Evolutionary conservation across 1,284 basidiomycete genomes (phyloP), one percentile per base, ranked within the genome.

Genomic region (Neonothopanus nambi): DNA sequence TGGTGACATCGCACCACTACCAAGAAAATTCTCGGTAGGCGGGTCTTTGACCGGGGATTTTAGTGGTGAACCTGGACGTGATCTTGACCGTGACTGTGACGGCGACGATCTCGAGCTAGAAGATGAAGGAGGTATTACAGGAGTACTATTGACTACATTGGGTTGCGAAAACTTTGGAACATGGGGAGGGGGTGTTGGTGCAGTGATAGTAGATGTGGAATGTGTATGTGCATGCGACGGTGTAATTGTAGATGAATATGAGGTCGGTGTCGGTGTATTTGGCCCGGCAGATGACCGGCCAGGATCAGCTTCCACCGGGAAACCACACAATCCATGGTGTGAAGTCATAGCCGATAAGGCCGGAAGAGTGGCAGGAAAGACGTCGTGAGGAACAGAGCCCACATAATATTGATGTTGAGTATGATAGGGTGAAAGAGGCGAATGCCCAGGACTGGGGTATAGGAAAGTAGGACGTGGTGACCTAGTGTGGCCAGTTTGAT

Each of bases 261-360:
- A 63, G 13, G 65, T 67, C 24, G 74, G 74, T 3, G 73, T 76
- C 1, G 73, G 74, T n/a, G 74, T 75, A 43, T 71, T 69, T 5
- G 70, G 71, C 18, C 72, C 71, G 23, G 60, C 59, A 21, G 61
- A 65, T n/a, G 66, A 62, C 39, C 59, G 59, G 48, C 61, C 67
- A 21, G 48, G 26, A 17, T n/a, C n/a, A 28, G 44, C 44, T 6
- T 33, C 51, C 50, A 63, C 57, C 30, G 54, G 42, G n/a, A 59
- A 56, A 15, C 61, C 58, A 15, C 52, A 56, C 24, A 61, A 55
- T 68, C 68, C 54, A 66, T 65, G 21, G 65, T 65, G 33, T 24
- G 46, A 43, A 41, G 38, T 33, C 20, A 37, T 5, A 42, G 28
- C n/a, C 51, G 41, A 54, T 41, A 60, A 61, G 39, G 71, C 69